These are phyloP conservation scores for Neurospora sp. DNA, from an alignment of 495 filamentous ascomycete species.

Conservation along the genomic window DNA sequence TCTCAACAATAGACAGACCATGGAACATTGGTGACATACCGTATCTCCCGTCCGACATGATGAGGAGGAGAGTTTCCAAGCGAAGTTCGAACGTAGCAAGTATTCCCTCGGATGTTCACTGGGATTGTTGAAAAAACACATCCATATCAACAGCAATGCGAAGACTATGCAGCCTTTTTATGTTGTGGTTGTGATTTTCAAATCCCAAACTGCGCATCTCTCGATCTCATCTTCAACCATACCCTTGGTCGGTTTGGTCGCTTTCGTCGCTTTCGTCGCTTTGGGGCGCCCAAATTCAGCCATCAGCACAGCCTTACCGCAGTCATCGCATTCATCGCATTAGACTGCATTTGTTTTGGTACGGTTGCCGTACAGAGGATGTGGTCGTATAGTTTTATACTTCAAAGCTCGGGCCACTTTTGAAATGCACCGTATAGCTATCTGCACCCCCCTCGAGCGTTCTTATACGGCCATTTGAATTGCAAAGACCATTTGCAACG, in stretches of 20 bases:
- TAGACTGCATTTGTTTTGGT: too few relatives aligned
- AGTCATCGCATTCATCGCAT: not conserved
- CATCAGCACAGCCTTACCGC: not conserved
- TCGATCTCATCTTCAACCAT: not conserved
- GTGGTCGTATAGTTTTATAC: too few relatives aligned
- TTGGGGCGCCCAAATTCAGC: not conserved
- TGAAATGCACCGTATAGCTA: too few relatives aligned
- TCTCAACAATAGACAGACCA: not conserved
- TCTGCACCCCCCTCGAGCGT: too few relatives aligned
- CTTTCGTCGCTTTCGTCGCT: not conserved
- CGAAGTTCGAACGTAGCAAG: not conserved
- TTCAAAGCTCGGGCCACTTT: too few relatives aligned
- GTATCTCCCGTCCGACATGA: conserved; percentile 5
- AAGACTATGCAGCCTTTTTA: not conserved
- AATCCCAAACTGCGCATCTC: not conserved
- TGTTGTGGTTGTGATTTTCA: not conserved
- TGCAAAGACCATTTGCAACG: too few relatives aligned
- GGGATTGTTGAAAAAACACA: not conserved
- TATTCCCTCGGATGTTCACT: not conserved
- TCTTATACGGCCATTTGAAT: too few relatives aligned
- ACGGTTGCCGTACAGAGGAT: too few relatives aligned
- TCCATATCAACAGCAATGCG: not conserved
- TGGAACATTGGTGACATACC: not conserved
- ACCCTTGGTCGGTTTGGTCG: not conserved
- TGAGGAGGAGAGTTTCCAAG: not conserved